phyloP scores from a whole-genome alignment of 768 basidiomycete genomes.

The Cubamyces sp. region DNA sequence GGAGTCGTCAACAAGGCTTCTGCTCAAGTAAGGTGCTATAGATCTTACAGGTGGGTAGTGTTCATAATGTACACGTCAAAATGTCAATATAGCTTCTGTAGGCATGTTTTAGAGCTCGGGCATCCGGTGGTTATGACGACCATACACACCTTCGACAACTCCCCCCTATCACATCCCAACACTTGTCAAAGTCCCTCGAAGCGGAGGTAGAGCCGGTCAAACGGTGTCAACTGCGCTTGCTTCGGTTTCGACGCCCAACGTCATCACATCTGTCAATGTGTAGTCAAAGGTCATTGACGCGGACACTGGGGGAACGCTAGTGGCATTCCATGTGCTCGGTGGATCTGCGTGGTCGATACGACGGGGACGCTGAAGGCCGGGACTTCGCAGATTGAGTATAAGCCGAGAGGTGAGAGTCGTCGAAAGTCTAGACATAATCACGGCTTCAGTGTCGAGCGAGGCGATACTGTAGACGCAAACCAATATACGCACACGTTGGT shows the following conservation, averaged over 20 bases:
- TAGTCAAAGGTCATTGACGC: background rate
- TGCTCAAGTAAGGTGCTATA: too few species aligned
- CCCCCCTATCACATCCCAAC: too few species aligned
- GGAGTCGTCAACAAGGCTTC: too few species aligned
- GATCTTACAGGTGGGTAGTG: too few species aligned
- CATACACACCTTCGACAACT: too few species aligned
- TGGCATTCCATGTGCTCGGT: constrained; percentile 1
- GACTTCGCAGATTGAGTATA: constrained; percentile 25
- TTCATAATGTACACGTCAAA: too few species aligned
- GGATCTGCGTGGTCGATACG: background rate
- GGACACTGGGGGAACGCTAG: constrained; percentile 6
- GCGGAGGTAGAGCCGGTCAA: background rate
- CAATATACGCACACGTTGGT: constrained; percentile 19
- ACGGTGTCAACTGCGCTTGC: background rate
- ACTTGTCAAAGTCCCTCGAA: background rate
- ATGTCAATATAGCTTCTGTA: too few species aligned
- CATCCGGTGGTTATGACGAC: too few species aligned
- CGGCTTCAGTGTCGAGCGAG: background rate
- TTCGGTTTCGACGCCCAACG: background rate
- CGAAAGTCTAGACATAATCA: constrained; percentile 9
- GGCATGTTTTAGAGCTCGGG: too few species aligned
- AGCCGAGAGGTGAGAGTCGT: constrained; percentile 21
- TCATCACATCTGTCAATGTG: constrained; percentile 4
- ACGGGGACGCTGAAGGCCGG: constrained; percentile 9
- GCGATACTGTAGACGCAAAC: background rate